Percentiles rank a stretch among this genome's conserved stretches.
Evolutionary conservation across 441 rosid genomes (phyloP).

Genomic region (Erodium moschatum): DNA sequence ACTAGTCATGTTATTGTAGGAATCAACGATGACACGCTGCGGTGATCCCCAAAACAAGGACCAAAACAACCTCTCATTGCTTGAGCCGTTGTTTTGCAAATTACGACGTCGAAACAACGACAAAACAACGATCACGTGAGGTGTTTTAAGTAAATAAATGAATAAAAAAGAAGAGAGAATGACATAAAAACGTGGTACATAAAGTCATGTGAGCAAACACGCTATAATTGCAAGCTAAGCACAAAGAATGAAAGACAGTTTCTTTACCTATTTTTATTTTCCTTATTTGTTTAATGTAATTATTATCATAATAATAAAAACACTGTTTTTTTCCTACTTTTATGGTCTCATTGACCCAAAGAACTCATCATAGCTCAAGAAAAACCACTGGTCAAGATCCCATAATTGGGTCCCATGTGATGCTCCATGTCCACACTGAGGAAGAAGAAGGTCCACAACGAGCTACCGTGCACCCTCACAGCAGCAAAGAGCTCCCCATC

Average conservation of each 20-base stretch:
- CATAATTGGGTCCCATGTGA: conserved; percentile 10
- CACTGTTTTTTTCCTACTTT: neutral
- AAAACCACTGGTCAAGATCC: conserved; percentile 9
- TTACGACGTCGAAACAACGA: no score
- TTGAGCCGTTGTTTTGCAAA: no score
- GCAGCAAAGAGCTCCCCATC: neutral
- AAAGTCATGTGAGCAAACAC: neutral
- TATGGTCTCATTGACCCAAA: neutral
- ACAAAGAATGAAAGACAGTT: neutral
- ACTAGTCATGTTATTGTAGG: no score
- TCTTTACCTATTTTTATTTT: neutral
- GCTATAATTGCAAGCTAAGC: neutral
- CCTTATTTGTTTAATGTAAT: conserved; percentile 4
- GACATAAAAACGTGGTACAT: neutral
- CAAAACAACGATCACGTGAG: no score
- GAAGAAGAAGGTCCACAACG: neutral
- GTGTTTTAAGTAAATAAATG: neutral
- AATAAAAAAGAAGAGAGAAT: neutral
- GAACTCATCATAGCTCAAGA: neutral
- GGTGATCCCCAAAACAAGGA: no score
- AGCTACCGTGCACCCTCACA: neutral
- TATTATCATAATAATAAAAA: neutral
- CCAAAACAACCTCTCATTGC: no score
- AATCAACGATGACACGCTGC: no score
- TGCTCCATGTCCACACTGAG: neutral